These are phyloP conservation scores for Aspergillus udagawae DNA, from an alignment of 2,329 filamentous ascomycete genomes.

Conservation along the genomic window DNA sequence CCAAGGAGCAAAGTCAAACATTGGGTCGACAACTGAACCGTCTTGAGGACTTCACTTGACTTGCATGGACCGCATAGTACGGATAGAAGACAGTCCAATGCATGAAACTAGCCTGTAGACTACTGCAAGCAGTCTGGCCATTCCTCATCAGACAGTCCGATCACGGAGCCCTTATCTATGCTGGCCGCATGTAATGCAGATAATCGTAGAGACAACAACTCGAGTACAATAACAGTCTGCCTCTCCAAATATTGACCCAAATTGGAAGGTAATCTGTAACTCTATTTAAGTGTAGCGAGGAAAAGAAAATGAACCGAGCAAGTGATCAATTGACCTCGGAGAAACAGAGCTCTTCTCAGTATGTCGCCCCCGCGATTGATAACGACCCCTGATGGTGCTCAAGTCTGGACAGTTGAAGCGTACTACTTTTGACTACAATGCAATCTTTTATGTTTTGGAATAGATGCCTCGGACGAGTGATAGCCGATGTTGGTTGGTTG, in stretches of 20 bases:
- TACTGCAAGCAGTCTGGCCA: neutral
- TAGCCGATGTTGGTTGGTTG: too few relatives aligned
- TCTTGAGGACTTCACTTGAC: too few relatives aligned
- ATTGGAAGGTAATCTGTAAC: neutral
- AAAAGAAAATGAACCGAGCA: neutral
- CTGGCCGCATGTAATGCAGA: neutral
- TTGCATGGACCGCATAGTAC: neutral
- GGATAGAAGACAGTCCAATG: neutral
- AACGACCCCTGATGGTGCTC: too few relatives aligned
- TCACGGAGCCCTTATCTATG: neutral
- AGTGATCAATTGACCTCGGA: too few relatives aligned
- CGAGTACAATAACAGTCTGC: neutral
- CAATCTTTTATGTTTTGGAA: too few relatives aligned
- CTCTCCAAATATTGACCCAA: neutral
- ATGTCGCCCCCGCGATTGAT: too few relatives aligned
- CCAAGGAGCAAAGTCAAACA: neutral
- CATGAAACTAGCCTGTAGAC: neutral
- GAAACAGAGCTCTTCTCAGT: neutral
- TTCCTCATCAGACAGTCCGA: neutral
- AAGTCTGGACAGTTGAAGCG: too few relatives aligned
- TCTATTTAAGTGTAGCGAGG: neutral
- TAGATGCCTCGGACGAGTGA: too few relatives aligned
- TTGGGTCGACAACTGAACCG: neutral
- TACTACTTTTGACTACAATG: too few relatives aligned
- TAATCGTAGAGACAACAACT: neutral